A percentile compares a stretch with the other conserved stretches of the same genome.
phyloP scores from a whole-genome alignment of 2,329 filamentous ascomycete species.

The Aplosporella prunicola region DNA sequence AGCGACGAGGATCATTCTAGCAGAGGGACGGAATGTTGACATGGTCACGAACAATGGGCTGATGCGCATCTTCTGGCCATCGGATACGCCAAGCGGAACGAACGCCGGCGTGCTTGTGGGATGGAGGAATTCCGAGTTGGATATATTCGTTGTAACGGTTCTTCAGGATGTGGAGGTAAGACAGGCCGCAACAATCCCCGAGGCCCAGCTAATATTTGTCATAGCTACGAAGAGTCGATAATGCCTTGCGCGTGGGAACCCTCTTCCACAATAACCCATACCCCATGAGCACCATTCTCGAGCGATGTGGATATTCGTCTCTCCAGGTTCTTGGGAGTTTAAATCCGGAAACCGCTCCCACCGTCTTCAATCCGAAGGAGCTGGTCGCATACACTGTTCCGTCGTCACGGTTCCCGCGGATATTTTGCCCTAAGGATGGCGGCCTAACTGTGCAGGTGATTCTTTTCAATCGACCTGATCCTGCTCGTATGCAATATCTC shows the following conservation, averaged over 20 bases:
- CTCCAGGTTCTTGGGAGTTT: constrained; percentile 81
- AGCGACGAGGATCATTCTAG: constrained; percentile 90
- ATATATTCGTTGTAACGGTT: constrained; percentile 82
- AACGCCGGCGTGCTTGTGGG: constrained; percentile 81
- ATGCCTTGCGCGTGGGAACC: constrained; percentile 72
- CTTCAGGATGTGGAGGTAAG: constrained; percentile 83
- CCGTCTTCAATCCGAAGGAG: constrained; percentile 50
- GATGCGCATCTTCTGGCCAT: constrained; percentile 98
- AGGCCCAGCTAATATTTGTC: constrained; percentile 5
- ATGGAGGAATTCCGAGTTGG: constrained; percentile 86
- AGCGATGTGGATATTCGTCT: constrained; percentile 70
- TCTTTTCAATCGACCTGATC: constrained; percentile 76
- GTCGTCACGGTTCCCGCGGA: constrained; percentile 51
- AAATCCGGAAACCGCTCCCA: constrained; percentile 49
- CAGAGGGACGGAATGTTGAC: constrained; percentile 44
- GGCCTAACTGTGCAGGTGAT: constrained; percentile 76
- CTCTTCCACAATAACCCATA: constrained; percentile 77
- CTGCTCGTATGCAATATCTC: constrained; percentile 89
- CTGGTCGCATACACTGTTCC: constrained; percentile 50
- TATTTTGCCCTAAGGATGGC: constrained; percentile 57
- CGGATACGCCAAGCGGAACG: constrained; percentile 65
- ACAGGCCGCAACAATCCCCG: constrained; percentile 13
- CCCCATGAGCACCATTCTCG: constrained; percentile 68
- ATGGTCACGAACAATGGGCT: constrained; percentile 67
- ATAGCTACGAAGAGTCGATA: constrained; percentile 71